phyloP scores from a whole-genome alignment of 305 asterid genomes.

The Galium porrigens region DNA sequence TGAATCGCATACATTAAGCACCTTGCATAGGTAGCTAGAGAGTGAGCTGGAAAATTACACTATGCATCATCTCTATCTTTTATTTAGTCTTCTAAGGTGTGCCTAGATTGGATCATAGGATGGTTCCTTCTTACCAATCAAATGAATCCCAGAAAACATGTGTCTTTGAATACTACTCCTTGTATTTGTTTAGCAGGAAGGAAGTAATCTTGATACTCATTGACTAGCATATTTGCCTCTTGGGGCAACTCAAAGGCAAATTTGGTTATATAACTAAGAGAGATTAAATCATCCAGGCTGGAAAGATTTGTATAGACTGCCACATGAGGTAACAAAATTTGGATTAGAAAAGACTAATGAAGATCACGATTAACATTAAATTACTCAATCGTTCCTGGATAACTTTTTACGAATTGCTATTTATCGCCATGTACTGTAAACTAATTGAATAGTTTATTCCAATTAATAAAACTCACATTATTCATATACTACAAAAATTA shows the following conservation, averaged over 20 bases:
- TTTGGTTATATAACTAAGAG: not conserved
- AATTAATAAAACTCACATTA: no score
- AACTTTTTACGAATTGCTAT: no score
- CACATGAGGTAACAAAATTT: not conserved
- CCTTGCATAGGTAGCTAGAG: no score
- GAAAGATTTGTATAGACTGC: not conserved
- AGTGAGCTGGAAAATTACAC: no score
- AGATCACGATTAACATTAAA: no score
- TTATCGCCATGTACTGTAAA: no score
- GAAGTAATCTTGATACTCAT: not conserved
- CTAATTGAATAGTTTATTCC: no score
- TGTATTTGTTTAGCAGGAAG: not conserved
- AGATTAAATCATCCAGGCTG: not conserved
- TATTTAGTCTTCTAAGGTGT: not conserved
- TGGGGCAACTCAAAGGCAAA: not conserved
- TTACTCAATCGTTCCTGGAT: no score
- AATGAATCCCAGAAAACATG: not conserved
- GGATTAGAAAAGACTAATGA: not conserved
- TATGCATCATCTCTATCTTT: not conserved
- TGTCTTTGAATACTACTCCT: not conserved
- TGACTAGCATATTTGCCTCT: not conserved
- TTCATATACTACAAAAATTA: no score
- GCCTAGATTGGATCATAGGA: not conserved
- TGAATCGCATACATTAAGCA: not conserved
- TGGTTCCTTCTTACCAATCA: not conserved